A percentile compares a stretch with the other conserved stretches of the same genome.
Evolutionary conservation across 257 asterid species (phyloP).

Genomic region (Solanum corneliomulleri): DNA sequence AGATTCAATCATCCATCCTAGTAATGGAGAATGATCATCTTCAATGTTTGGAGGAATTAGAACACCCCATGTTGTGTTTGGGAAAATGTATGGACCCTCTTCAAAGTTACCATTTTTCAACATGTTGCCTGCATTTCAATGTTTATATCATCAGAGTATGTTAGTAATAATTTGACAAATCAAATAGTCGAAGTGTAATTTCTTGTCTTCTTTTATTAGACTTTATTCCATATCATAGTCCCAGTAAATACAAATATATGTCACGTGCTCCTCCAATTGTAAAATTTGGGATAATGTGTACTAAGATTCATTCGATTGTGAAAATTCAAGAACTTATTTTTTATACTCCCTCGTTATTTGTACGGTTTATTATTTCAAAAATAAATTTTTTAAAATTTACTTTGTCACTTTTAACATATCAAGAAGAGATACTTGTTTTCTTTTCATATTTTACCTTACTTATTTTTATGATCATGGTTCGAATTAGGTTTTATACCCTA

Average conservation of each 20-base stretch:
- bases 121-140: not conserved
- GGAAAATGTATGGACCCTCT: constrained; percentile 6
- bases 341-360: too few species aligned
- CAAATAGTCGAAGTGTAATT: not conserved
- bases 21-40: constrained; percentile 4
- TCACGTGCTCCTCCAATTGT: not conserved
- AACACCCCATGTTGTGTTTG: constrained; percentile 7
- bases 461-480: not conserved
- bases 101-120: constrained; percentile 10
- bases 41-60: constrained; percentile 8
- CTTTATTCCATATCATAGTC: not conserved
- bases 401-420: too few species aligned
- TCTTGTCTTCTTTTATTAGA: too few species aligned
- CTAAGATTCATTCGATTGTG: not conserved
- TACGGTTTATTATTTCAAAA: too few species aligned
- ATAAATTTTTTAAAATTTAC: too few species aligned
- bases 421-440: not conserved
- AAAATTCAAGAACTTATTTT: not conserved
- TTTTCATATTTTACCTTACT: too few species aligned
- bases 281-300: not conserved
- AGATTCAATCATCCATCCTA: constrained; percentile 13
- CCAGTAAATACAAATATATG: not conserved
- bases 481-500: rapidly evolving
- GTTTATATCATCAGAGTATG: not conserved
- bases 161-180: too few species aligned